Evolutionary conservation across 768 basidiomycete genomes (phyloP).

Genomic region (Psilocybe sp.): DNA sequence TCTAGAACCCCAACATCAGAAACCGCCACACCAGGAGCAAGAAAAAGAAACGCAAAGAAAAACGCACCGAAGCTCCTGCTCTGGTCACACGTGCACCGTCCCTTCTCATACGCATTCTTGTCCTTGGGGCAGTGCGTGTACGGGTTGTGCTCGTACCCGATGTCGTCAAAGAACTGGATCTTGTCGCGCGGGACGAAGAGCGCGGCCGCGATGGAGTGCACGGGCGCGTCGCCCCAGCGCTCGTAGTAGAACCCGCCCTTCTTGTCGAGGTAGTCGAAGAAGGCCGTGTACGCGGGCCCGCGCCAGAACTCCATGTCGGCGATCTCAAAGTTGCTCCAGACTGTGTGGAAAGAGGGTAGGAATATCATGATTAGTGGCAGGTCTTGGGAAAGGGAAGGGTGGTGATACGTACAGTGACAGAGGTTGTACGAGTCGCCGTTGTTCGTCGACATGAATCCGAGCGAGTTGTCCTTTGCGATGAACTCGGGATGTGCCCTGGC

Average conservation of each 20-base stretch:
- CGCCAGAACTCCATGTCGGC: conserved; percentile 66
- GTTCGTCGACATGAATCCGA: conserved; percentile 49
- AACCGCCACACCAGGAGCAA: neutral
- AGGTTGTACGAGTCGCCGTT: conserved; percentile 64
- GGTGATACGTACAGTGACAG: conserved; percentile 57
- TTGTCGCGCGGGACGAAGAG: conserved; percentile 55
- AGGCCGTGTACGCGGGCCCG: conserved; percentile 59
- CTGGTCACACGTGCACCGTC: conserved; percentile 63
- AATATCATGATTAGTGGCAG: neutral
- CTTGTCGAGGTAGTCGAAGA: conserved; percentile 61
- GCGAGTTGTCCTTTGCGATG: conserved; percentile 55
- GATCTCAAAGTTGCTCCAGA: conserved; percentile 73
- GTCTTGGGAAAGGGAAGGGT: conserved; percentile 6
- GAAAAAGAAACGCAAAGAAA: conserved; percentile 17
- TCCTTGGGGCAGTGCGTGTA: conserved; percentile 66
- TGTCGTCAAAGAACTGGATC: conserved; percentile 75
- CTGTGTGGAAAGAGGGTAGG: conserved; percentile 20
- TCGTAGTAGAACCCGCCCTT: conserved; percentile 70
- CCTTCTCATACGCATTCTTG: conserved; percentile 42
- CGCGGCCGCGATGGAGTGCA: conserved; percentile 66
- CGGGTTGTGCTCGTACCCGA: conserved; percentile 75
- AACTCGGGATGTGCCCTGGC: conserved; percentile 51
- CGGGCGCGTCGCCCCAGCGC: conserved; percentile 62
- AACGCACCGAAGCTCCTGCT: conserved; percentile 55
- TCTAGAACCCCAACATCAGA: conserved; percentile 27